Evolutionary conservation across 208 protist species (phyloP).

Genomic region (Crithidia fasciculata): DNA sequence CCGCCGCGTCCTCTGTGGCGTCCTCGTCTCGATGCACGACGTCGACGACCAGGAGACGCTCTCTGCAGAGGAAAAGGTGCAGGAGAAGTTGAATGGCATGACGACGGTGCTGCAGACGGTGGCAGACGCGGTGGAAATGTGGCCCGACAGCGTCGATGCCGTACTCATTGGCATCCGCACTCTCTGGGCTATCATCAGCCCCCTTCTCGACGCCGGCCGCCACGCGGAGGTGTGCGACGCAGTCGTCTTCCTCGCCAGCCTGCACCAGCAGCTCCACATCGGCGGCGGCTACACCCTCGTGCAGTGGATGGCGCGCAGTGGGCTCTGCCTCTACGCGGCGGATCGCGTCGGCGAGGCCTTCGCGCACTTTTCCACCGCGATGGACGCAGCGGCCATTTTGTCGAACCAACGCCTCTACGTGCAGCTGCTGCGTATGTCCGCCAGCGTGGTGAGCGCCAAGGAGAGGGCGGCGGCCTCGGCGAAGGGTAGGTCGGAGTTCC

Average conservation of each 20-base stretch:
- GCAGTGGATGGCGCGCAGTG: conserved; percentile 78
- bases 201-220: conserved; percentile 53
- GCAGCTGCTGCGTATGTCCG: conserved; percentile 67
- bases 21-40: conserved; percentile 49
- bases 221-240: conserved; percentile 64
- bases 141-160: conserved; percentile 55
- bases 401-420: conserved; percentile 73
- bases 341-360: conserved; percentile 57
- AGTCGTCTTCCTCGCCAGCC: conserved; percentile 56
- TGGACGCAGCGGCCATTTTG: conserved; percentile 53
- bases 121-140: conserved; percentile 67
- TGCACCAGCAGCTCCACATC: conserved; percentile 77
- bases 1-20: conserved; percentile 69
- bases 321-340: conserved; percentile 58
- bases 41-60: conserved; percentile 31
- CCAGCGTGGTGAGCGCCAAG: conserved; percentile 20
- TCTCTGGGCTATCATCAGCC: conserved; percentile 62
- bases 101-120: conserved; percentile 64
- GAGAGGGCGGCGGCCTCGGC: conserved; percentile 13
- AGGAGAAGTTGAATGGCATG: conserved; percentile 50
- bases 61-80: conserved; percentile 45
- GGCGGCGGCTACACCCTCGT: conserved; percentile 67
- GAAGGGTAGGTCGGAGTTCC: conserved; percentile 32
- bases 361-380: conserved; percentile 40
- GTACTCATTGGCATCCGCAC: conserved; percentile 57